phyloP scores from a whole-genome alignment of 1,139 yeast species.

The Candida gigantensis region DNA sequence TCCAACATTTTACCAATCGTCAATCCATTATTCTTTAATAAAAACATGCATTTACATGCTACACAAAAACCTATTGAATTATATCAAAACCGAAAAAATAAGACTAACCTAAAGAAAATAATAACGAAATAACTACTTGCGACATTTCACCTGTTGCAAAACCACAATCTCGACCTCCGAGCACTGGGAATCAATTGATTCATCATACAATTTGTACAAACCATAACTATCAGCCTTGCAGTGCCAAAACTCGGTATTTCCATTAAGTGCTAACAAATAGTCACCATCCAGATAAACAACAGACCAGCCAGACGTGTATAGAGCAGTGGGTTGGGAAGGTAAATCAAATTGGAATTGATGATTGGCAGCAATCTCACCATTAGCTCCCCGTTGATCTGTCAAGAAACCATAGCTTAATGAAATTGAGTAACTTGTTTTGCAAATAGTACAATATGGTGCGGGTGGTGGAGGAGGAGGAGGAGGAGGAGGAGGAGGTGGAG shows the following conservation, averaged over 20 bases:
- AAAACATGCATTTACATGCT: no score
- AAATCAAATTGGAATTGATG: slow-evolving; percentile 49
- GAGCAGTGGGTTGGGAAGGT: slow-evolving; percentile 26
- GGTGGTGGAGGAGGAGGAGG: no score
- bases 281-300: slow-evolving; percentile 20
- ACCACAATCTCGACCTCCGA: slow-evolving; percentile 36
- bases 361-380: slow-evolving; percentile 47
- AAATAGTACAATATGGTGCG: slow-evolving; percentile 5
- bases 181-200: slow-evolving; percentile 42
- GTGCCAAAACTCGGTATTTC: slow-evolving; percentile 23
- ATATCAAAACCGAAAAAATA: neutral
- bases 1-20: no score
- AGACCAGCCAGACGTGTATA: slow-evolving; percentile 18
- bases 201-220: slow-evolving; percentile 46
- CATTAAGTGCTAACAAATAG: slow-evolving; percentile 14
- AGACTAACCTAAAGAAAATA: neutral
- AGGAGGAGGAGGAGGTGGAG: no score
- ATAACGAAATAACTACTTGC: neutral
- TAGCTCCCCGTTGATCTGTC: slow-evolving; percentile 34
- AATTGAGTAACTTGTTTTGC: slow-evolving; percentile 28
- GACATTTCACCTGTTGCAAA: slow-evolving; percentile 10
- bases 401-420: slow-evolving; percentile 30
- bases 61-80: neutral
- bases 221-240: slow-evolving; percentile 37
- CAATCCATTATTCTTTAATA: no score